phyloP scores from a whole-genome alignment of 2,329 filamentous ascomycete genomes.

The Leptographium procerum region DNA sequence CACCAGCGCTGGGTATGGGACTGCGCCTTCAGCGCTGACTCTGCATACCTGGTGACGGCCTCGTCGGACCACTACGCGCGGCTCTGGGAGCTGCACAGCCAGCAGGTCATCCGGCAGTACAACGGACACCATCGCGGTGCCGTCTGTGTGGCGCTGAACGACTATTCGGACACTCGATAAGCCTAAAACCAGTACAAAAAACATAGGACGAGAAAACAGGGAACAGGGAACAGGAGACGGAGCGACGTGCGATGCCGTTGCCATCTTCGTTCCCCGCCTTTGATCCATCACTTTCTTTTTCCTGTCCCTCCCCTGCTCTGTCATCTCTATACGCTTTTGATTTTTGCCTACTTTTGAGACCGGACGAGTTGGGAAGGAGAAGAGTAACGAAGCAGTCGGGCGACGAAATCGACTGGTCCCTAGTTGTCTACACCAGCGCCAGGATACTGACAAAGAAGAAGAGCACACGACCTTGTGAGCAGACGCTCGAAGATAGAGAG shows the following conservation, averaged over 20 bases:
- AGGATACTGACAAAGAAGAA: neutral
- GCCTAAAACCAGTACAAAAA: too few relatives aligned
- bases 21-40: slow-evolving; percentile 88
- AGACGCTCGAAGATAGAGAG: neutral
- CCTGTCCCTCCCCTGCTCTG: neutral
- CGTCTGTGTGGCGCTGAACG: slow-evolving; percentile 86
- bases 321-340: neutral
- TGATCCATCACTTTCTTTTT: too few relatives aligned
- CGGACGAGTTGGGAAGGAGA: neutral
- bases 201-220: neutral
- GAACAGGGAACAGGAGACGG: neutral
- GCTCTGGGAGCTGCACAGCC: slow-evolving; percentile 77
- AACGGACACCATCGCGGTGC: slow-evolving; percentile 88
- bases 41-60: slow-evolving; percentile 83
- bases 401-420: too few relatives aligned
- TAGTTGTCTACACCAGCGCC: neutral
- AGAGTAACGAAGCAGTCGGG: neutral
- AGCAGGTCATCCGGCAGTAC: slow-evolving; percentile 87
- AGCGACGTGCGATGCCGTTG: neutral
- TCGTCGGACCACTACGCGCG: slow-evolving; percentile 90
- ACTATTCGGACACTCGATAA: slow-evolving; percentile 56
- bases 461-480: neutral
- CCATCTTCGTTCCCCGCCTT: neutral
- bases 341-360: neutral
- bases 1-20: slow-evolving; percentile 98